Conservation (phyloP, 1,284 basidiomycete genomes). For the Rhodotorula glutinis region DNA sequence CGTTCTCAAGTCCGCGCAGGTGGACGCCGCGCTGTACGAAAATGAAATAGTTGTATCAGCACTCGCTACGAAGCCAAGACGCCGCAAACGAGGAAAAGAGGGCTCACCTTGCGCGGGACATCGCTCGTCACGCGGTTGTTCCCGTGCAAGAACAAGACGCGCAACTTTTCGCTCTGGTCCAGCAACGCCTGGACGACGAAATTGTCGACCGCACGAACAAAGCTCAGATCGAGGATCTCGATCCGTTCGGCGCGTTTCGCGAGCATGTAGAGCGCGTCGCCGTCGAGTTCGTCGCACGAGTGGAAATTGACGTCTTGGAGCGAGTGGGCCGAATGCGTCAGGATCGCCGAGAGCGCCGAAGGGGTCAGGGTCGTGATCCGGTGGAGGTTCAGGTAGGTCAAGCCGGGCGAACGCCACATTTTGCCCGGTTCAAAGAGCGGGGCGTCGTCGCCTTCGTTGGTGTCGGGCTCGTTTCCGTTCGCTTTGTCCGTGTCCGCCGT, state of each 20-base stretch:
- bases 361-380: constrained; percentile 54
- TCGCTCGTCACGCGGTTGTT: constrained; percentile 44
- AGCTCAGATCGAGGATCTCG: constrained; percentile 72
- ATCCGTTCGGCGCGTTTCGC: constrained; percentile 56
- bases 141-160: constrained; percentile 47
- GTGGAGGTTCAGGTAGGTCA: constrained; percentile 45
- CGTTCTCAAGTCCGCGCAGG: constrained; percentile 27
- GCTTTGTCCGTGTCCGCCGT: not conserved
- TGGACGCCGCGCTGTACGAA: constrained; percentile 18
- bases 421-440: not conserved
- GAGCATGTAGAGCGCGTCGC: constrained; percentile 58
- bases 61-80: not conserved
- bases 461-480: constrained; percentile 50
- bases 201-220: constrained; percentile 81
- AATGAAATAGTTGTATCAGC: not conserved
- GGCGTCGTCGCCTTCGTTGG: constrained; percentile 59
- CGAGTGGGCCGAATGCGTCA: constrained; percentile 64
- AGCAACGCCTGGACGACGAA: constrained; percentile 71
- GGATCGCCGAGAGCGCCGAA: constrained; percentile 61
- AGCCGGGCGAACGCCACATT: constrained; percentile 45
- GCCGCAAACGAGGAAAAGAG: not conserved
- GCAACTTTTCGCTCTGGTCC: constrained; percentile 49
- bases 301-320: constrained; percentile 72
- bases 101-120: constrained; percentile 34
- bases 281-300: constrained; percentile 63